Evolutionary conservation across 495 filamentous ascomycete species (phyloP).

Genomic region (Corynascus novoguineensis): DNA sequence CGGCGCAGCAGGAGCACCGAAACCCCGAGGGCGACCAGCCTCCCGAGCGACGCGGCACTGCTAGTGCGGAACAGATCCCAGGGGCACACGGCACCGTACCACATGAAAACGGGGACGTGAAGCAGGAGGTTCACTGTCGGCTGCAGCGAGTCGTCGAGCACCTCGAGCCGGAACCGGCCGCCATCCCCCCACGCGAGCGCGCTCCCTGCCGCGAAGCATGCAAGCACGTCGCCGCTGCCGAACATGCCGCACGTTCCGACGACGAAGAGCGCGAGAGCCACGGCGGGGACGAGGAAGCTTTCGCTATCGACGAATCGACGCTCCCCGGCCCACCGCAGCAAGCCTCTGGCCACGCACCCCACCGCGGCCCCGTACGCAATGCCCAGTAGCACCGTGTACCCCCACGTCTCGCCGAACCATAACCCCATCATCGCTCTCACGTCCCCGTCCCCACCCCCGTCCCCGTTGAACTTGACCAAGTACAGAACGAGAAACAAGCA

Average conservation of each 20-base stretch:
- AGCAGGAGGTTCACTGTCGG: slow-evolving; percentile 79
- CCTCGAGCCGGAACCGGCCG: slow-evolving; percentile 90
- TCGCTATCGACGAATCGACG: slow-evolving; percentile 81
- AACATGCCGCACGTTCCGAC: slow-evolving; percentile 83
- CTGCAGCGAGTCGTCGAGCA: slow-evolving; percentile 80
- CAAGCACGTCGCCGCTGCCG: slow-evolving; percentile 86
- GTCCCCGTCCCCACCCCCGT: slow-evolving; percentile 38
- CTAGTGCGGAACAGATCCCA: slow-evolving; percentile 68
- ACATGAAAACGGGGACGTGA: slow-evolving; percentile 83
- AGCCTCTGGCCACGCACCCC: slow-evolving; percentile 73
- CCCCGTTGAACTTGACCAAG: slow-evolving; percentile 67
- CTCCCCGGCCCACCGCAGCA: slow-evolving; percentile 79
- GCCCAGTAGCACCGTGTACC: slow-evolving; percentile 75
- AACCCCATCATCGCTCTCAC: slow-evolving; percentile 64
- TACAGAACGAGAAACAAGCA: slow-evolving; percentile 84
- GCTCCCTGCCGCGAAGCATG: slow-evolving; percentile 92
- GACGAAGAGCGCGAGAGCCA: slow-evolving; percentile 62
- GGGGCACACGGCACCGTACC: slow-evolving; percentile 84
- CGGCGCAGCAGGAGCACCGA: slow-evolving; percentile 75
- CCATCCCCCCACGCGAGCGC: slow-evolving; percentile 84
- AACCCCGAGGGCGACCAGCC: slow-evolving; percentile 73
- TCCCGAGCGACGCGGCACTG: slow-evolving; percentile 66
- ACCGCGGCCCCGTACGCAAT: slow-evolving; percentile 69
- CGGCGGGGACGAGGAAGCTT: slow-evolving; percentile 73
- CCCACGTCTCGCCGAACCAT: slow-evolving; percentile 88